phyloP scores from a whole-genome alignment of 345 rosid genomes.

The Abelmoschus esculentus region DNA sequence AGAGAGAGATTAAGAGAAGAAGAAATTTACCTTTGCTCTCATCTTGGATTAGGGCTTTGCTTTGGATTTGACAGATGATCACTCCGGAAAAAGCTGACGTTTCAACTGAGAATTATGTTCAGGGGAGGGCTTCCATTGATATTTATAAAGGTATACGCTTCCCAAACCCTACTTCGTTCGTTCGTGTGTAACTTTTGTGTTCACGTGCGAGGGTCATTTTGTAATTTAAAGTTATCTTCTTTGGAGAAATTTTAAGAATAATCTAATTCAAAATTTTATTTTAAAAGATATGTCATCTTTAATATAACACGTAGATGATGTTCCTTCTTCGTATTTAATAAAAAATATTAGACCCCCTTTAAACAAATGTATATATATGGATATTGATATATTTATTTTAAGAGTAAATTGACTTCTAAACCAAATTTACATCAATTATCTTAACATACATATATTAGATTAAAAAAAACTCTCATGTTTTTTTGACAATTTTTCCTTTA shows the following conservation, averaged over 20 bases:
- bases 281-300: too few relatives aligned
- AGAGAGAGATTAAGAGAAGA: not conserved
- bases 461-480: not conserved
- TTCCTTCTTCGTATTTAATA: too few relatives aligned
- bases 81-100: not conserved
- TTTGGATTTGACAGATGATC: not conserved
- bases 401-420: too few relatives aligned
- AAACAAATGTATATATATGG: too few relatives aligned
- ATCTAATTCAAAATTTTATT: too few relatives aligned
- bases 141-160: not conserved
- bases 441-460: too few relatives aligned
- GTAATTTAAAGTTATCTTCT: not conserved
- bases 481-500: too few relatives aligned
- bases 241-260: too few relatives aligned
- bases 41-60: not conserved
- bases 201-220: not conserved
- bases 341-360: too few relatives aligned
- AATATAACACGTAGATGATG: too few relatives aligned
- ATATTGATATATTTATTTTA: too few relatives aligned
- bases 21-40: constrained; percentile 3
- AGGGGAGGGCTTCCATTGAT: not conserved
- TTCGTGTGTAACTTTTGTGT: not conserved
- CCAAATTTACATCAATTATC: too few relatives aligned
- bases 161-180: not conserved
- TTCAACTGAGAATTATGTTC: not conserved